These are phyloP conservation scores for Diaporthe eres DNA, from an alignment of 2,329 filamentous ascomycete species.

Conservation along the genomic window DNA sequence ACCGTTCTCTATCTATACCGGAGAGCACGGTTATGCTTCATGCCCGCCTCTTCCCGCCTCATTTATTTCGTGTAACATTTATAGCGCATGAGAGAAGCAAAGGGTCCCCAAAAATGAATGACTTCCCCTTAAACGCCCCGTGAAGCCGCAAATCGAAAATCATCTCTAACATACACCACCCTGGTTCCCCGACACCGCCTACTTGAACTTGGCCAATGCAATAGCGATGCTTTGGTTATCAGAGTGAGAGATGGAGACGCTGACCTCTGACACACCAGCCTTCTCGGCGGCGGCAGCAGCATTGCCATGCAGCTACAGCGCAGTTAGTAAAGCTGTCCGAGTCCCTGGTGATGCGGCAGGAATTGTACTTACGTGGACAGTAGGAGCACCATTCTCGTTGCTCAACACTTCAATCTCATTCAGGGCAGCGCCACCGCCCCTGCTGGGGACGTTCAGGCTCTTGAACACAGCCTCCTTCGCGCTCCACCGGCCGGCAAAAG, in stretches of 20 bases:
- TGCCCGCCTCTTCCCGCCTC: not conserved
- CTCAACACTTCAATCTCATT: conserved; percentile 95
- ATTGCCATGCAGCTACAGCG: conserved; percentile 82
- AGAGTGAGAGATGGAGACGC: conserved; percentile 95
- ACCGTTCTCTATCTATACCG: not conserved
- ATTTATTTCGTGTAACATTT: conserved; percentile 22
- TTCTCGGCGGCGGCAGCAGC: conserved; percentile 87
- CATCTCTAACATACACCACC: not conserved
- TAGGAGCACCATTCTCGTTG: conserved; percentile 85
- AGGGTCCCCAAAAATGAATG: not conserved
- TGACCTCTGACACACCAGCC: conserved; percentile 89
- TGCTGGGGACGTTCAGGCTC: conserved; percentile 87
- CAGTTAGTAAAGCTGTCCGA: conserved; percentile 55
- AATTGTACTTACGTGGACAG: conserved; percentile 79
- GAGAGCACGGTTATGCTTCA: not conserved
- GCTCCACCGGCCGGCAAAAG: conserved; percentile 95
- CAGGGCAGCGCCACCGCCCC: conserved; percentile 89
- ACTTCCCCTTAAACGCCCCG: conserved; percentile 5
- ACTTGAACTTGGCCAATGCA: conserved; percentile 84
- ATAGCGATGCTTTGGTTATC: conserved; percentile 95
- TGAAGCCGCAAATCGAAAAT: conserved; percentile 9
- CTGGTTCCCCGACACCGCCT: not conserved
- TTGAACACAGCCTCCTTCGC: conserved; percentile 99
- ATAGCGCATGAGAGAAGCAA: not conserved
- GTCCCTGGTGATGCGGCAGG: not conserved